Conservation (phyloP, 495 filamentous ascomycete genomes). For the Daldinia vernicosa region DNA sequence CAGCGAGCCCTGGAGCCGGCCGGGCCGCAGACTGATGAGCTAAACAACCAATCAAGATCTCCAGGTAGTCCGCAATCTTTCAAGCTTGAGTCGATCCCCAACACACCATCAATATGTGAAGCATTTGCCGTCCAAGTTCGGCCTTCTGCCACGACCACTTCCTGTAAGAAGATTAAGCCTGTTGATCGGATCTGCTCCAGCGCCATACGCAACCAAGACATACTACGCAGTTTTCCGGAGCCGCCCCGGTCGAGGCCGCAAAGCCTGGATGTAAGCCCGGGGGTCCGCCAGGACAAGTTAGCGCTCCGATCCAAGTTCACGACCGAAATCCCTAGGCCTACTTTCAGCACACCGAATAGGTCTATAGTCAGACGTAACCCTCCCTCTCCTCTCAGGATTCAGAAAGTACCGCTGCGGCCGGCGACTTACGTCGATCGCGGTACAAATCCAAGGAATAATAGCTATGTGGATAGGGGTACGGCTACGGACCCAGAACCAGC, state of each 20-base stretch:
- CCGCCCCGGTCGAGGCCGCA: constrained; percentile 25
- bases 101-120: constrained; percentile 41
- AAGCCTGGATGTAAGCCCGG: background rate
- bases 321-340: constrained; percentile 32
- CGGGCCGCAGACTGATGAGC: constrained; percentile 16
- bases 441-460: constrained; percentile 19
- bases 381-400: constrained; percentile 31
- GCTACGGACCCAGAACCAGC: constrained; percentile 18
- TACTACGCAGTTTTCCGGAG: constrained; percentile 32
- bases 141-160: constrained; percentile 10
- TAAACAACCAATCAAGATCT: background rate
- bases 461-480: constrained; percentile 27
- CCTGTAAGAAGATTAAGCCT: constrained; percentile 31
- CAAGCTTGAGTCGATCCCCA: constrained; percentile 26
- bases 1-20: constrained; percentile 7
- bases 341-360: constrained; percentile 31
- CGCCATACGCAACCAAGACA: constrained; percentile 41
- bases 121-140: constrained; percentile 40
- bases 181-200: constrained; percentile 43
- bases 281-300: background rate
- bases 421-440: constrained; percentile 26
- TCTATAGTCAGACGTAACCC: constrained; percentile 29
- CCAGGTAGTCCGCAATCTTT: constrained; percentile 6
- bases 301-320: constrained; percentile 29
- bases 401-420: constrained; percentile 15